Percentiles rank a stretch among this genome's conserved stretches.
Conservation (phyloP, 805 yeast genomes). For the Kazachstania viticola region DNA sequence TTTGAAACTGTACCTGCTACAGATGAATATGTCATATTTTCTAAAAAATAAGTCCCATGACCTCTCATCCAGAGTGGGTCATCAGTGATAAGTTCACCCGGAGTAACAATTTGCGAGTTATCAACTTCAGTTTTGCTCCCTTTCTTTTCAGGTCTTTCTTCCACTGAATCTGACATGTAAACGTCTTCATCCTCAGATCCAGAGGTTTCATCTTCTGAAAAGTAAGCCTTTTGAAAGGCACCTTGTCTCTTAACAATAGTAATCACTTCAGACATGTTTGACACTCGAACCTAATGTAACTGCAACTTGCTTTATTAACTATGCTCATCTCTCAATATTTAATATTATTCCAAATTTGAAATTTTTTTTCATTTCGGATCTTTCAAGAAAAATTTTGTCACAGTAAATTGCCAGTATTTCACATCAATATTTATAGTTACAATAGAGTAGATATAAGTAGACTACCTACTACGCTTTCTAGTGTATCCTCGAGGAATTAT, state of each 20-base stretch:
- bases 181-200: constrained; percentile 28
- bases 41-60: constrained; percentile 82
- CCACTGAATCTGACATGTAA: constrained; percentile 30
- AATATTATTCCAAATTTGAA: too few relatives aligned
- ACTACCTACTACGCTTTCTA: too few relatives aligned
- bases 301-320: too few relatives aligned
- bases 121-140: constrained; percentile 19
- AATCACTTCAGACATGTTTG: constrained; percentile 21
- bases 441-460: too few relatives aligned
- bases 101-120: constrained; percentile 55
- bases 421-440: too few relatives aligned
- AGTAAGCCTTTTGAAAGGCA: constrained; percentile 15
- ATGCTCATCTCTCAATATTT: too few relatives aligned
- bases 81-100: constrained; percentile 92
- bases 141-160: constrained; percentile 21
- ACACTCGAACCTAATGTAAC: too few relatives aligned
- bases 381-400: too few relatives aligned
- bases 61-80: constrained; percentile 98
- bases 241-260: constrained; percentile 19
- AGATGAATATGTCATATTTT: constrained; percentile 70
- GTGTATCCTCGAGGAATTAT: too few relatives aligned
- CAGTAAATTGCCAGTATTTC: too few relatives aligned
- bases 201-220: constrained; percentile 5
- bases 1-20: constrained; percentile 85
- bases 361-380: too few relatives aligned